phyloP scores from a whole-genome alignment of 2,329 filamentous ascomycete genomes.

The Zymoseptoria pseudotritici region DNA sequence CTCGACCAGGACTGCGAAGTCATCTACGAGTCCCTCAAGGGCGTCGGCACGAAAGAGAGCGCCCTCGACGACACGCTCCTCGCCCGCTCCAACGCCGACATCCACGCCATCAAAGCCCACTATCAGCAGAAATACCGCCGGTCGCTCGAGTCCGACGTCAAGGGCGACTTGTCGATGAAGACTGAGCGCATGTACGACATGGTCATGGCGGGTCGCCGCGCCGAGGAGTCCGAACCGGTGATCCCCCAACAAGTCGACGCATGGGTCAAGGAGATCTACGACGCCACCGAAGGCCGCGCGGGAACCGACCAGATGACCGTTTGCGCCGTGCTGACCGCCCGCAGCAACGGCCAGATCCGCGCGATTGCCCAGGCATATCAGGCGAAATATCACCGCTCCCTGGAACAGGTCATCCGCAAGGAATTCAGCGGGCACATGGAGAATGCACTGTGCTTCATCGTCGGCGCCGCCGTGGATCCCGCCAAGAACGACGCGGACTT shows the following conservation, averaged over 20 bases:
- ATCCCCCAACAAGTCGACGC: constrained; percentile 65
- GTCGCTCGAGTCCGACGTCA: constrained; percentile 64
- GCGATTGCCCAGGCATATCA: constrained; percentile 72
- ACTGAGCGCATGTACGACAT: constrained; percentile 81
- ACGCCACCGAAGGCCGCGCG: constrained; percentile 61
- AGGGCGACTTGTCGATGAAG: constrained; percentile 73
- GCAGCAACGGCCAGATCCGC: constrained; percentile 75
- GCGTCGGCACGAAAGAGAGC: constrained; percentile 76
- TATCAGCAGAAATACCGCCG: constrained; percentile 63
- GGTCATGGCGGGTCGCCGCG: constrained; percentile 64
- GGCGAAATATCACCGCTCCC: constrained; percentile 59
- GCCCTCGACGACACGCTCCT: constrained; percentile 82
- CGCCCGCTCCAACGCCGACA: constrained; percentile 75
- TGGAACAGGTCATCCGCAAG: constrained; percentile 68
- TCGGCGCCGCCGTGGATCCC: constrained; percentile 70
- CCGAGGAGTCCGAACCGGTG: constrained; percentile 70
- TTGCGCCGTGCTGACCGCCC: constrained; percentile 66
- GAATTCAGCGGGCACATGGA: constrained; percentile 93
- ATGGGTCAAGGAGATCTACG: constrained; percentile 70
- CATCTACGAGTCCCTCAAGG: constrained; percentile 64
- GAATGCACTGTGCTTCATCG: constrained; percentile 69
- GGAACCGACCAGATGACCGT: constrained; percentile 66
- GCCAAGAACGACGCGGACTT: constrained; percentile 75
- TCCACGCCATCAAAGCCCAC: constrained; percentile 73
- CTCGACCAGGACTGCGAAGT: constrained; percentile 67